Evolutionary conservation across 2,329 filamentous ascomycete species (phyloP).

Genomic region (Ambrosiella xylebori): DNA sequence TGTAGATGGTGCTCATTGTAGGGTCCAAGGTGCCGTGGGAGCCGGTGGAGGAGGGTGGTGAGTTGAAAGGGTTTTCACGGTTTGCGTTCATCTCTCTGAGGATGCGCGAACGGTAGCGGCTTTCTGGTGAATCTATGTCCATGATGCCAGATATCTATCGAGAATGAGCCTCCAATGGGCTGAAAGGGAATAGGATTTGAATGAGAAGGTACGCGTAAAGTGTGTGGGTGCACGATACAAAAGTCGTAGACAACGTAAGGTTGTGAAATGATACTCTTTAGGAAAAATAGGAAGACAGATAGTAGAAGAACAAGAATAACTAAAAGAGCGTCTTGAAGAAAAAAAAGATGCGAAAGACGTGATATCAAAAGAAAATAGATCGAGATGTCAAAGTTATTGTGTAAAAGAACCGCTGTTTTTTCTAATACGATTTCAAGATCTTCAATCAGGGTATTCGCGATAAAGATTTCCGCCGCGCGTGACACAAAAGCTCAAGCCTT

Average conservation of each 20-base stretch:
- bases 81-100: conserved; percentile 35
- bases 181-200: background rate
- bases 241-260: background rate
- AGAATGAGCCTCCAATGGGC: background rate
- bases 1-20: conserved; percentile 35
- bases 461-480: background rate
- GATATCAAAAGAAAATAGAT: background rate
- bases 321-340: background rate
- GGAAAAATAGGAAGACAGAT: background rate
- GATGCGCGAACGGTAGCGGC: conserved; percentile 30
- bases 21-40: conserved; percentile 39
- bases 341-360: background rate
- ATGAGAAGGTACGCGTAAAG: background rate
- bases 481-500: background rate
- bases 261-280: conserved; percentile 10
- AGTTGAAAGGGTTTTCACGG: conserved; percentile 39
- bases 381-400: no score
- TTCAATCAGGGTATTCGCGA: background rate
- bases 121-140: conserved; percentile 24
- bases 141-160: conserved; percentile 16
- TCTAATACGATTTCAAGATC: no score
- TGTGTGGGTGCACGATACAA: background rate
- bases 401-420: no score
- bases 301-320: background rate
- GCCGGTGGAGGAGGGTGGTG: conserved; percentile 39